These are phyloP conservation scores for Podospora comata DNA, from an alignment of 495 filamentous ascomycete genomes.

Conservation along the genomic window DNA sequence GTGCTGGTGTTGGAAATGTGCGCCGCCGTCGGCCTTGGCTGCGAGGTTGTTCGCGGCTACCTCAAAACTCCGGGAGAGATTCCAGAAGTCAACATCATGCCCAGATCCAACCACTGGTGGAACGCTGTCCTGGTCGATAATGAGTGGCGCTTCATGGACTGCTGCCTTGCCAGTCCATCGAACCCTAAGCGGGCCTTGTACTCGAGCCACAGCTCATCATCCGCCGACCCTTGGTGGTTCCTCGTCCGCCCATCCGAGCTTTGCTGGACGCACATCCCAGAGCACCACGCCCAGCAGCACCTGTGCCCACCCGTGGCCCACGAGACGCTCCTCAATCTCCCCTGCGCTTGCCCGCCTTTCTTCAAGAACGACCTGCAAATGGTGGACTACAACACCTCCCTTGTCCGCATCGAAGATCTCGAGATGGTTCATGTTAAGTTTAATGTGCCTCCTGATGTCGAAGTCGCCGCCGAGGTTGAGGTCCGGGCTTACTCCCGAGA, in stretches of 20 bases:
- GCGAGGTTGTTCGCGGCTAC: slow-evolving; percentile 80
- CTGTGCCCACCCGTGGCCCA: slow-evolving; percentile 83
- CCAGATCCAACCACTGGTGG: slow-evolving; percentile 95
- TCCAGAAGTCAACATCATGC: slow-evolving; percentile 69
- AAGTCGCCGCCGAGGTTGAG: slow-evolving; percentile 92
- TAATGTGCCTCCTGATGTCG: slow-evolving; percentile 80
- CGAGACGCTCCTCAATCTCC: slow-evolving; percentile 79
- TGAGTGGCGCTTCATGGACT: slow-evolving; percentile 97
- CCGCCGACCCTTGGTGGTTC: slow-evolving; percentile 88
- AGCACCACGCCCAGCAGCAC: slow-evolving; percentile 82
- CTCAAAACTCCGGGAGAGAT: slow-evolving; percentile 86
- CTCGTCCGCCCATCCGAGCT: slow-evolving; percentile 79
- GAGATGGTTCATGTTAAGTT: slow-evolving; percentile 90
- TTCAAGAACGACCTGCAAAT: slow-evolving; percentile 78
- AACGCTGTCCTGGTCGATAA: slow-evolving; percentile 91
- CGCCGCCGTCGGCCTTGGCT: slow-evolving; percentile 77
- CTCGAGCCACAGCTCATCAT: slow-evolving; percentile 62
- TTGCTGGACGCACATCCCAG: slow-evolving; percentile 92
- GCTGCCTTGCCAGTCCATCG: slow-evolving; percentile 83
- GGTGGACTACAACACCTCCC: slow-evolving; percentile 85
- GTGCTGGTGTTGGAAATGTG: slow-evolving; percentile 92
- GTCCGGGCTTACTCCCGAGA: slow-evolving; percentile 74
- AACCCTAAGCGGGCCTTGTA: slow-evolving; percentile 76
- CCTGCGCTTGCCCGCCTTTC: slow-evolving; percentile 78
- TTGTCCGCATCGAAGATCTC: slow-evolving; percentile 80